These are phyloP conservation scores for Aphelidium insulamus DNA, from an alignment of 371 early-diverging fungal species.

Conservation along the genomic window DNA sequence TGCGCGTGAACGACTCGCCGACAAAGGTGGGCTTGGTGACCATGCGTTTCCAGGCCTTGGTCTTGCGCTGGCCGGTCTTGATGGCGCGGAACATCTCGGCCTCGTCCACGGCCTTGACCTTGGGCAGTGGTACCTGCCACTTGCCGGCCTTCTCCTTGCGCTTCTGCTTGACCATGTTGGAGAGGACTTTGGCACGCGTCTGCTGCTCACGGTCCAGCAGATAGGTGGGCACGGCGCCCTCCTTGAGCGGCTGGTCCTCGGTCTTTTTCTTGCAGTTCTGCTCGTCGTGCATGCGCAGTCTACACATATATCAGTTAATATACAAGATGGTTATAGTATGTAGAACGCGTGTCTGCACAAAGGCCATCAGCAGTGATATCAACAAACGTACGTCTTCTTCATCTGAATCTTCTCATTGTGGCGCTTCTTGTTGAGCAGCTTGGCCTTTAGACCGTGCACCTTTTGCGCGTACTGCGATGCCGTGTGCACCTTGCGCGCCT, in stretches of 20 bases:
- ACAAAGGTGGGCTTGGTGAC: constrained; percentile 99
- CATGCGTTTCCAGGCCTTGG: constrained; percentile 98
- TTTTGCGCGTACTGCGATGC: constrained; percentile 79
- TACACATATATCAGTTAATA: too few species aligned
- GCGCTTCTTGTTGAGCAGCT: constrained; percentile 96
- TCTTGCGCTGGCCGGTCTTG: constrained; percentile 86
- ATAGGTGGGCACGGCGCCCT: constrained; percentile 95
- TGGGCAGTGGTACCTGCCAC: constrained; percentile 96
- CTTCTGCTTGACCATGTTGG: constrained; percentile 98
- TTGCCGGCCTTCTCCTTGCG: constrained; percentile 98
- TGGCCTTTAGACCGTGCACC: constrained; percentile 96
- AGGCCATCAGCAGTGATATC: too few species aligned
- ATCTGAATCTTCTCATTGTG: constrained; percentile 98
- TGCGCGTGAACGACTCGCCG: constrained; percentile 96
- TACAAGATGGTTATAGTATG: too few species aligned
- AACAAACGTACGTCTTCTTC: constrained; percentile 72
- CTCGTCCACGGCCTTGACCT: constrained; percentile 96
- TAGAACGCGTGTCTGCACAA: too few species aligned
- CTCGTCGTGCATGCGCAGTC: constrained; percentile 90
- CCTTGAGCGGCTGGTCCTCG: constrained; percentile 64
- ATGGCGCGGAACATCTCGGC: constrained; percentile 98
- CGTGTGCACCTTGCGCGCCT: constrained; percentile 85
- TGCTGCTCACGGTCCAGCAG: constrained; percentile 97
- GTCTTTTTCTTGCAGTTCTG: constrained; percentile 69
- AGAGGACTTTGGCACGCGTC: constrained; percentile 85